Evolutionary conservation across 345 rosid species (phyloP), one percentile per base, ranked within the genome.

Genomic region (Murraya koenigii): DNA sequence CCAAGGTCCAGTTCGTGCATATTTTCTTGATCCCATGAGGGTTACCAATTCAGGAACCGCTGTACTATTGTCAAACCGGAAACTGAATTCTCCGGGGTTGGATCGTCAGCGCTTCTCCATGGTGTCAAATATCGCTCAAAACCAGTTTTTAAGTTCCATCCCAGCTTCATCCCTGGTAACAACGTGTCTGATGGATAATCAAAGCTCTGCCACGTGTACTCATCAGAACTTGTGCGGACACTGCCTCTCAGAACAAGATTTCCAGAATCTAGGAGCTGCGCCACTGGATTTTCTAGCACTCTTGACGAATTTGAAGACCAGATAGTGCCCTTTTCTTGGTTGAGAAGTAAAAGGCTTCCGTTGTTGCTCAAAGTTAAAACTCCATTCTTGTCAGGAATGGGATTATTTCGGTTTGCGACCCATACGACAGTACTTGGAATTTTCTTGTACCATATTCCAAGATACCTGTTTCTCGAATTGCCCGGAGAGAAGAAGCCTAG

Each of bases 401-500:
- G 20, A 0, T 15, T 49, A 49, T 49, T 49, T 49, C 55, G 19
- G 55, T 49, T 49, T 49, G 55, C 55, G 6, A 49, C 55, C 55
- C 55, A 49, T 49, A 4, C 55, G 20, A 49, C 7, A 3, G 55
- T 49, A 1, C 7, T 15, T 15, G 55, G 55, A 17, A 20, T 49
- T 14, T 49, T 49, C 55, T 17, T 17, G 7, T 49, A 49, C 55
- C 55, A 49, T 14, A 49, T 49, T 49, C 55, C 55, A 49, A 49
- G 55, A 15, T 49, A 49, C 55, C 55, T 49, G 55, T 49, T 49
- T 20, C 7, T 30, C 10, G 87, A 83, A 32, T 69, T 71, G 6
- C 76, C 67, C 8, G 71, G 79, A n/a, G 71, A 17, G 75, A 81
- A 81, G 72, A 84, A 76, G 8, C 87, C 87, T 5, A 84, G 62